A percentile compares a stretch with the other conserved stretches of the same genome.
These are phyloP conservation scores for Colletotrichum musae DNA, from an alignment of 2,329 filamentous ascomycete genomes.

Conservation along the genomic window DNA sequence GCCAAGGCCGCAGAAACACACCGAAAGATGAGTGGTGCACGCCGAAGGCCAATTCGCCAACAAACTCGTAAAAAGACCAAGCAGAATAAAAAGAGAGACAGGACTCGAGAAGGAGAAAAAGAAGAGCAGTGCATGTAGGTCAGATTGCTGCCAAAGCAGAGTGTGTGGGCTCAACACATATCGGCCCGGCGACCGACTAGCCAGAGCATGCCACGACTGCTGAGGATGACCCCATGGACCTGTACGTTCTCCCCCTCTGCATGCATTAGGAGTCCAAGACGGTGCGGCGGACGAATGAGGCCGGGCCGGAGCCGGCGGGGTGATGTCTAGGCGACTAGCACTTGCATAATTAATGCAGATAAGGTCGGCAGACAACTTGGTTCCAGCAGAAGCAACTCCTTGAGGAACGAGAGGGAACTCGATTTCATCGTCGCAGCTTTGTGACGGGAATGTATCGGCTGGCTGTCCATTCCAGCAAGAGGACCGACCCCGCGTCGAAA, in stretches of 20 bases:
- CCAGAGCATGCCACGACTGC: slow-evolving; percentile 56
- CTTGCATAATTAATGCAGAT: slow-evolving; percentile 41
- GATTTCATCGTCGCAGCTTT: background rate
- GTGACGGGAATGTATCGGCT: slow-evolving; percentile 3
- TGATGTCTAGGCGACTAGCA: slow-evolving; percentile 15
- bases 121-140: slow-evolving; percentile 11
- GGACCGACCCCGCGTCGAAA: background rate
- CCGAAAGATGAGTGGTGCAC: background rate
- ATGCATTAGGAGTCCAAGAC: slow-evolving; percentile 45
- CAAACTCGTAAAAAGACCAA: too few species aligned
- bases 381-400: slow-evolving; percentile 5
- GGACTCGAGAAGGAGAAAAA: background rate
- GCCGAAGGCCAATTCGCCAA: too few species aligned
- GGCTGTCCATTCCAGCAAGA: background rate
- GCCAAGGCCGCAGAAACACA: slow-evolving; percentile 3
- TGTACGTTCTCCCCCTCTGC: slow-evolving; percentile 41
- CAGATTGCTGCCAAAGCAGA: slow-evolving; percentile 30
- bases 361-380: background rate
- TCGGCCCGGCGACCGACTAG: slow-evolving; percentile 44
- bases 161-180: slow-evolving; percentile 38
- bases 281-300: slow-evolving; percentile 36
- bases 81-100: too few species aligned
- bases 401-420: background rate
- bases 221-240: slow-evolving; percentile 38
- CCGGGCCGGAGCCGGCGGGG: slow-evolving; percentile 37